Conservation (phyloP, 106 monocot genomes). For the Phalaenopsis aphrodite region DNA sequence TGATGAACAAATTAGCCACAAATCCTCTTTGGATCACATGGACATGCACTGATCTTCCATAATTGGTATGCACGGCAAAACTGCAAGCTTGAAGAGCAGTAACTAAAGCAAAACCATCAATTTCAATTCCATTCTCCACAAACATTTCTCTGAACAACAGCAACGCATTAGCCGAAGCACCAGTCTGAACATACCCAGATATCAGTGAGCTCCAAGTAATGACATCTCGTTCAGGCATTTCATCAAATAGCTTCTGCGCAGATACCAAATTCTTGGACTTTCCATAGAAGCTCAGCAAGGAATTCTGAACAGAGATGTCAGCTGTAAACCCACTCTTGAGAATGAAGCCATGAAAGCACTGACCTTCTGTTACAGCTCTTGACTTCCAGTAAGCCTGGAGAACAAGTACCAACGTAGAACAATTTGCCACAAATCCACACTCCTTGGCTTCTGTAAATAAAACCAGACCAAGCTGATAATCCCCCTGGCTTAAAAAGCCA, state of each 20-base stretch:
- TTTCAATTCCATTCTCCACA: not conserved
- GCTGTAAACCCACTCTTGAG: constrained; percentile 29
- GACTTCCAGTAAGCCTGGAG: constrained; percentile 63
- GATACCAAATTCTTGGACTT: constrained; percentile 25
- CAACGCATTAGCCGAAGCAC: constrained; percentile 15
- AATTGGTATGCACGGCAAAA: constrained; percentile 9
- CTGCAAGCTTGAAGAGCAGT: constrained; percentile 61
- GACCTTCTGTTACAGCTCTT: constrained; percentile 24
- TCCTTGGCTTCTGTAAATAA: constrained; percentile 32
- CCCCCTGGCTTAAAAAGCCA: constrained; percentile 37
- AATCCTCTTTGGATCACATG: constrained; percentile 45
- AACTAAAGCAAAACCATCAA: constrained; percentile 56
- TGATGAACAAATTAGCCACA: constrained; percentile 47
- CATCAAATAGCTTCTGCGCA: constrained; percentile 56
- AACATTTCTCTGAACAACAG: constrained; percentile 38
- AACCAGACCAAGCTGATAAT: constrained; percentile 24
- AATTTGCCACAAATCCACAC: constrained; percentile 41
- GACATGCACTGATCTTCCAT: constrained; percentile 43
- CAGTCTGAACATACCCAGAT: constrained; percentile 31
- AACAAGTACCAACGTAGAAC: constrained; percentile 58
- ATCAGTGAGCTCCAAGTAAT: constrained; percentile 71
- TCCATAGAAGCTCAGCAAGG: constrained; percentile 48
- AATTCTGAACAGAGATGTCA: constrained; percentile 38
- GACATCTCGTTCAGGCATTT: constrained; percentile 56
- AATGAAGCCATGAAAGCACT: constrained; percentile 37